A percentile compares a stretch with the other conserved stretches of the same genome.
Evolutionary conservation across 257 asterid genomes (phyloP).

Genomic region (Fraxinus anomala): DNA sequence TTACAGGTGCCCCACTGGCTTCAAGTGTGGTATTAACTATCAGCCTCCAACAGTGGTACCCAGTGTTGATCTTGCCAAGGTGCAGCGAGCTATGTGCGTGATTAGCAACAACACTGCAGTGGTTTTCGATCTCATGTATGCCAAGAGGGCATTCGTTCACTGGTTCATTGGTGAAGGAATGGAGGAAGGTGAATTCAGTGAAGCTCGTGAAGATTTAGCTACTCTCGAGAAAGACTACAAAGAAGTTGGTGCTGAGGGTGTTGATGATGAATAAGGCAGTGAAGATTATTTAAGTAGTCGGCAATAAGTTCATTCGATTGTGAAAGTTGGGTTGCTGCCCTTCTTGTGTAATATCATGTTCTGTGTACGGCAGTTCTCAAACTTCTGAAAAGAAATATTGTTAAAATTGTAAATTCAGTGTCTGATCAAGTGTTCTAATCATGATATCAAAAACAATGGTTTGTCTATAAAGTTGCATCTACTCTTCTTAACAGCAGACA

Average conservation of each 20-base stretch:
- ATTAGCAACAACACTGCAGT: too few species aligned
- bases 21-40: too few species aligned
- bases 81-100: too few species aligned
- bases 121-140: slow-evolving; percentile 47
- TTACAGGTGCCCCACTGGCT: too few species aligned
- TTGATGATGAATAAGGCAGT: slow-evolving; percentile 41
- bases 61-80: too few species aligned
- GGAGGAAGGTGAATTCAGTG: slow-evolving; percentile 58
- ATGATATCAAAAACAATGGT: neutral
- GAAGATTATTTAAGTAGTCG: slow-evolving; percentile 36
- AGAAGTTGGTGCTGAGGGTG: slow-evolving; percentile 54
- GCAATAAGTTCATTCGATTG: neutral
- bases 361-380: slow-evolving; percentile 20
- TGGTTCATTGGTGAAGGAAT: slow-evolving; percentile 54
- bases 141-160: slow-evolving; percentile 50
- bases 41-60: too few species aligned
- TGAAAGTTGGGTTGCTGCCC: too few species aligned
- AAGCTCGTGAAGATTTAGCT: slow-evolving; percentile 58
- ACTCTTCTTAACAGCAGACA: too few species aligned
- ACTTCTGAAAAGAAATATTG: neutral
- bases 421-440: neutral
- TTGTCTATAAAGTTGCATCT: neutral
- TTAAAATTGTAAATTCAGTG: too few species aligned
- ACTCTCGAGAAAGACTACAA: slow-evolving; percentile 50
- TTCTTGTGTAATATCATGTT: neutral